A percentile compares a stretch with the other conserved stretches of the same genome.
Conservation (phyloP, 1,284 basidiomycete species). For the Volvariella volvacea region DNA sequence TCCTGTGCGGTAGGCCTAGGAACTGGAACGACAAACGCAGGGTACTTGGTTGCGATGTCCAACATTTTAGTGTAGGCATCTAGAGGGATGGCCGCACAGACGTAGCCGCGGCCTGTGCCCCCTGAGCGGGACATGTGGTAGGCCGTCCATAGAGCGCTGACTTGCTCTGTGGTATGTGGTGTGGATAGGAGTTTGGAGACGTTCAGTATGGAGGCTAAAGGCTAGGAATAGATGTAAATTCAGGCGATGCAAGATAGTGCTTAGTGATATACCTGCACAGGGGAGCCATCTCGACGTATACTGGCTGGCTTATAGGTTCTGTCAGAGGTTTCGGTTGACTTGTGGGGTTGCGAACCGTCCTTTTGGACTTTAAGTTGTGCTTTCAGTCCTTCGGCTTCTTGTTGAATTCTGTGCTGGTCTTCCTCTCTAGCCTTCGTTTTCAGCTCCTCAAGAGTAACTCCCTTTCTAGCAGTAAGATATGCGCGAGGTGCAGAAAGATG, state of each 20-base stretch:
- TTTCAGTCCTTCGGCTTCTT: slow-evolving; percentile 12
- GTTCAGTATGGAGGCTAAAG: slow-evolving; percentile 77
- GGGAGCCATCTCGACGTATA: slow-evolving; percentile 58
- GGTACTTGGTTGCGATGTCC: slow-evolving; percentile 53
- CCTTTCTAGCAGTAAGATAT: slow-evolving; percentile 32
- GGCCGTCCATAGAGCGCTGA: slow-evolving; percentile 82
- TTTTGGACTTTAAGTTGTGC: slow-evolving; percentile 7
- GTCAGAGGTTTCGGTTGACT: slow-evolving; percentile 10
- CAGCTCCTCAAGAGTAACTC: slow-evolving; percentile 31
- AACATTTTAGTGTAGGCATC: slow-evolving; percentile 72
- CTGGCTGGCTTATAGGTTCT: slow-evolving; percentile 8
- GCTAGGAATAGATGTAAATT: slow-evolving; percentile 36
- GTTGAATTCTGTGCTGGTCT: slow-evolving; percentile 24
- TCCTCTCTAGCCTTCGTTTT: slow-evolving; percentile 28
- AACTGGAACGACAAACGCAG: slow-evolving; percentile 76
- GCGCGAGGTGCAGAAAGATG: background rate
- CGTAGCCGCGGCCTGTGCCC: slow-evolving; percentile 73
- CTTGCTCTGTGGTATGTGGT: slow-evolving; percentile 66
- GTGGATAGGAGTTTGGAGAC: slow-evolving; percentile 60
- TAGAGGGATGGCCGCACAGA: slow-evolving; percentile 75
- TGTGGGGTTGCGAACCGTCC: background rate
- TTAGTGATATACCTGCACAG: slow-evolving; percentile 48
- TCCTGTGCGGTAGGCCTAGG: slow-evolving; percentile 34
- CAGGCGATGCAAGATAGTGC: background rate
- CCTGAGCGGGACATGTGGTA: slow-evolving; percentile 77